These are phyloP conservation scores for Gyromitra esculenta DNA, from an alignment of 2,329 filamentous ascomycete genomes.

Conservation along the genomic window DNA sequence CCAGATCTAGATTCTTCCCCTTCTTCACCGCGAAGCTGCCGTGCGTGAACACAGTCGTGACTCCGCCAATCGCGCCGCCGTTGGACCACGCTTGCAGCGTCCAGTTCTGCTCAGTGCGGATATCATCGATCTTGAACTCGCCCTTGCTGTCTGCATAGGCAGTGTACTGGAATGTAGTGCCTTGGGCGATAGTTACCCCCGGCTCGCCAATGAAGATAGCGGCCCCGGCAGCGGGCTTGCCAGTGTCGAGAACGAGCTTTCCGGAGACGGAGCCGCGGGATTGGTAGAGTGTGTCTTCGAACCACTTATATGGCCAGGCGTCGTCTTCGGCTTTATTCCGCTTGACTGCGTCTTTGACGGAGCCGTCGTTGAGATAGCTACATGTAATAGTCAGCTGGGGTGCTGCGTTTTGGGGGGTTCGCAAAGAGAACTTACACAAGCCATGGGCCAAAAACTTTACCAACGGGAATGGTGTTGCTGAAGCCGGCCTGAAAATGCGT, in stretches of 20 bases:
- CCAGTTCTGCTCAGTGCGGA: constrained; percentile 63
- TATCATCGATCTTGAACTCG: constrained; percentile 62
- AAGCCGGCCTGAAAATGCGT: constrained; percentile 63
- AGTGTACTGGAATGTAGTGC: constrained; percentile 65
- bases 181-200: constrained; percentile 64
- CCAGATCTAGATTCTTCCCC: constrained; percentile 60
- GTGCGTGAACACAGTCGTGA: constrained; percentile 63
- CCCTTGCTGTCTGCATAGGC: constrained; percentile 63
- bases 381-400: background rate
- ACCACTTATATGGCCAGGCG: constrained; percentile 66
- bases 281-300: constrained; percentile 64
- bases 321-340: constrained; percentile 62
- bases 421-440: constrained; percentile 60
- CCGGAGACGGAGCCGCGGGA: constrained; percentile 64
- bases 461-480: constrained; percentile 60
- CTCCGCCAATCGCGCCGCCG: constrained; percentile 62
- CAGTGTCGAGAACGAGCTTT: constrained; percentile 63
- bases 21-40: constrained; percentile 62
- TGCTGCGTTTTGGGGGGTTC: constrained; percentile 6
- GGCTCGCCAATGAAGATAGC: constrained; percentile 66
- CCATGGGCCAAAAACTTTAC: constrained; percentile 64
- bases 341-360: constrained; percentile 61
- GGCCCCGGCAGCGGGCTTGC: constrained; percentile 64
- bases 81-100: constrained; percentile 66
- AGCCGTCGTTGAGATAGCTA: constrained; percentile 63